Evolutionary conservation across 2,329 filamentous ascomycete genomes (phyloP), one percentile per base, ranked within the genome.

Genomic region (Pseudogymnoascus destructans): DNA sequence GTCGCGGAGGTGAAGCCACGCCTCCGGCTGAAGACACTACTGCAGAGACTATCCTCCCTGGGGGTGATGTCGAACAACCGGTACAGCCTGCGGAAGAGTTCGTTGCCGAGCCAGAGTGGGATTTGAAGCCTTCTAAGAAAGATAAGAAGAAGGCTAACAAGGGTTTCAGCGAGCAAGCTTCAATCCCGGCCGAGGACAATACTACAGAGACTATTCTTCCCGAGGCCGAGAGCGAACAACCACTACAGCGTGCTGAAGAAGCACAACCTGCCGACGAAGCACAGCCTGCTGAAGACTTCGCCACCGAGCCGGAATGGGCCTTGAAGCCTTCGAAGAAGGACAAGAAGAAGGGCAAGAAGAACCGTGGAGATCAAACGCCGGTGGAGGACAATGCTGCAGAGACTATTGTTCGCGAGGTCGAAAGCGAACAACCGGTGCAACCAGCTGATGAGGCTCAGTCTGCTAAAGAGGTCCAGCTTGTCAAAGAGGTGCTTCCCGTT

Each of bases 61-160:
- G 11, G 5, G 46, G 25, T 2, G 25, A 30, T 30, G 23, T 17
- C 15, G 46, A 52, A 17, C 25, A 52, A 15, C 46, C 46, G 5
- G 9, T 17, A 3, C n/a, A 52, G 25, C 25, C 46, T 11, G 25
- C 1, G 1, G 46, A 52, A 8, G 54, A 23, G 17, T 6, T 15
- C 4, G 19, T 13, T 9, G 30, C 17, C 0, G 30, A 56, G 23
- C 19, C 35, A 15, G 30, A 15, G 9, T 40, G 54, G 54, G 19
- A 17, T 11, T 6, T n/a, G 19, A 40, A 56, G 23, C 35, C 27
- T 15, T 61, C 59, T 58, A 52, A 23, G 25, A 63, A 61, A 35
- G 56, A 64, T 25, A 61, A 62, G 54, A 76, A 75, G 66, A 74
- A 75, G 65, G 61, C 27, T 10, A 52, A 52, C 25, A 52, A 52